Base-by-base conservation (phyloP, 108 stramenopile genomes). In the Discostella stelligeroides region DNA sequence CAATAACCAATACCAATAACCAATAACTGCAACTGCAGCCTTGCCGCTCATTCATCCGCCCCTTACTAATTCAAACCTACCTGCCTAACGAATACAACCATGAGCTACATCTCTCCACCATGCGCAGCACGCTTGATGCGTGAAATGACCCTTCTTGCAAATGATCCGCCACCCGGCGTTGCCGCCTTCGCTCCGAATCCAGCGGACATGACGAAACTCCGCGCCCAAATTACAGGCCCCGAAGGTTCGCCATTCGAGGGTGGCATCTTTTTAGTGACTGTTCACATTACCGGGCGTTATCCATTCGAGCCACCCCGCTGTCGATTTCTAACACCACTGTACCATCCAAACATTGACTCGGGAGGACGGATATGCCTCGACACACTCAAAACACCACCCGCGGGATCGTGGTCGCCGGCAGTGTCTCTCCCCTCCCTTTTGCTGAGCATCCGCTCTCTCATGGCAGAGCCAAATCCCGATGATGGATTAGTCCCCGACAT, bases 401-500 rank as follows among this genome's bases (percentile, higher is more conserved):
- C 83, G 38, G 88, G 88, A 13, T 83, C 84, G 13, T 90, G 88
- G 88, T 73, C 79, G 8, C 88, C 88, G 21, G 87, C 88, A 4
- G 83, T 90, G 45, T 88, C 86, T 34, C 56, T 90, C 10, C 75
- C 86, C 1, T 88, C 84, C 38, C 72, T 90, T 43, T 79, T 90
- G 25, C 56, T 85, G 1, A 85, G 84, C 39, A 84, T 90, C 37
- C 82, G 87, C n/a, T 76, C 86, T 7, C 69, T 90, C 39, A 57
- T 90, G 79, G 86, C 82, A 0, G 75, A 85, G 56, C 88, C 88
- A 0, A 90, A 90, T 60, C 84, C 85, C 6, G 88, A 90, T 77
- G 88, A 90, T 63, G 88, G 86, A 20, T 60, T 90, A 42, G 85
- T 86, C 30, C 88, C 88, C 0, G 87, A 88, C 28, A 88, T 87